Percentiles rank a stretch among this genome's conserved stretches.
Conservation (phyloP, 1,284 basidiomycete genomes). For the Melampsora americana region DNA sequence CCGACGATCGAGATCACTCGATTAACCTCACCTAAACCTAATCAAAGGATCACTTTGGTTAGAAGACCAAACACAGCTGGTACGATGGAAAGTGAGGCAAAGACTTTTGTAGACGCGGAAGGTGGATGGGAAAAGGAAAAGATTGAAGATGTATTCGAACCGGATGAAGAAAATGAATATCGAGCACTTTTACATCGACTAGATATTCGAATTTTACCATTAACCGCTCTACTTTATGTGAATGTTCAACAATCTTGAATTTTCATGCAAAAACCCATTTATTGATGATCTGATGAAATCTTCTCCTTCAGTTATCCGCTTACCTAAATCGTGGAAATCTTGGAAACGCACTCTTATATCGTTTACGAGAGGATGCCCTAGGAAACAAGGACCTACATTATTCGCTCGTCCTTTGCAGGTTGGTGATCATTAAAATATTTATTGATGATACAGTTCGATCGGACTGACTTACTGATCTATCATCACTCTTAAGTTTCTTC, state of each 20-base stretch:
- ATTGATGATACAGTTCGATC: not conserved
- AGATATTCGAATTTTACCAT: slow-evolving; percentile 22
- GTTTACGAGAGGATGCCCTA: slow-evolving; percentile 4
- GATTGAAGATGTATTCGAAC: too few species aligned
- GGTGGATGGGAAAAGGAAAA: too few species aligned
- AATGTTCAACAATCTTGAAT: not conserved
- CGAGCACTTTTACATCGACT: not conserved
- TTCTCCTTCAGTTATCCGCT: slow-evolving; percentile 16
- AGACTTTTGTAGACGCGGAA: too few species aligned
- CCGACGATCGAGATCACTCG: too few species aligned
- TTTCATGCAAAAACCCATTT: not conserved
- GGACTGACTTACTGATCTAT: not conserved
- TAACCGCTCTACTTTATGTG: slow-evolving; percentile 26
- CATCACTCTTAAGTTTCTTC: slow-evolving; percentile 13
- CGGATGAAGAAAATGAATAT: too few species aligned
- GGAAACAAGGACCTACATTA: slow-evolving; percentile 8
- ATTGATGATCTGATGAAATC: not conserved
- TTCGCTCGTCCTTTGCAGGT: slow-evolving; percentile 18
- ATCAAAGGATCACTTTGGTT: too few species aligned
- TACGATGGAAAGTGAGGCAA: too few species aligned
- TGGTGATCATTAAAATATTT: not conserved
- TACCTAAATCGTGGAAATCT: slow-evolving; percentile 28
- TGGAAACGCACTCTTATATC: slow-evolving; percentile 31
- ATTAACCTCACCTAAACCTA: too few species aligned
- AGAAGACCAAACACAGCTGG: too few species aligned